Evolutionary conservation across 2,329 filamentous ascomycete species (phyloP), one percentile per base, ranked within the genome.

Genomic region (Scedosporium dehoogii): DNA sequence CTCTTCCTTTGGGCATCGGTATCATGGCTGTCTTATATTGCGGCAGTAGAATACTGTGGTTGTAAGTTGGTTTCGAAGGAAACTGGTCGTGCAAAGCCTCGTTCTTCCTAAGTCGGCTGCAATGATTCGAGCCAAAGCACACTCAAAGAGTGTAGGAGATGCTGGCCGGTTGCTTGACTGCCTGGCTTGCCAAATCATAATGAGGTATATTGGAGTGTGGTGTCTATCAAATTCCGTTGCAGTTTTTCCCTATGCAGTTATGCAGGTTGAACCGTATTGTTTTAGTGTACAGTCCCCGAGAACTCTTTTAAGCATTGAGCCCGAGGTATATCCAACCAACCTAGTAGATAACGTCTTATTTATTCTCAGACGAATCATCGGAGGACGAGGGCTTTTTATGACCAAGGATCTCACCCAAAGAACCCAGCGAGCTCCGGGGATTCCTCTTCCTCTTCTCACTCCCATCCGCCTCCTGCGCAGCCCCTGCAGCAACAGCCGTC

Each of bases 171-270:
- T 21, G 10, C 14, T 21, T 48, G 44, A n/a, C 16, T 18, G 14
- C n/a, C 44, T 7, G 18, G 44, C 18, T 48, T 18, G 18, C 16
- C 44, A 18, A 48, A 21, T 48, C 44, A 18, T 48, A 48, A 7
- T 21, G 10, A 38, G 33, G 33, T 38, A 38, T 38, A 38, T 86
- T 92, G 64, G 88, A 91, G 70, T 91, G 85, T 68, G 89, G 84
- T 44, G 84, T 89, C 58, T 90, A 57, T 33, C 53, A n/a, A 3
- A 2, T 53, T 58, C 56, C 27, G n/a, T 58, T 58, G 14, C 27
- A 41, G 25, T 9, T 41, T n/a, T 7, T 21, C 27, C n/a, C 4
- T 33, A 12, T n/a, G 23, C 9, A 41, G 33, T 27, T 44, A 62
- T 59, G 59, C 53, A 62, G 25, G 21, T n/a, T 38, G 56, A 42